Evolutionary conservation across 2,329 filamentous ascomycete genomes (phyloP).

Genomic region (Fusarium sp.): DNA sequence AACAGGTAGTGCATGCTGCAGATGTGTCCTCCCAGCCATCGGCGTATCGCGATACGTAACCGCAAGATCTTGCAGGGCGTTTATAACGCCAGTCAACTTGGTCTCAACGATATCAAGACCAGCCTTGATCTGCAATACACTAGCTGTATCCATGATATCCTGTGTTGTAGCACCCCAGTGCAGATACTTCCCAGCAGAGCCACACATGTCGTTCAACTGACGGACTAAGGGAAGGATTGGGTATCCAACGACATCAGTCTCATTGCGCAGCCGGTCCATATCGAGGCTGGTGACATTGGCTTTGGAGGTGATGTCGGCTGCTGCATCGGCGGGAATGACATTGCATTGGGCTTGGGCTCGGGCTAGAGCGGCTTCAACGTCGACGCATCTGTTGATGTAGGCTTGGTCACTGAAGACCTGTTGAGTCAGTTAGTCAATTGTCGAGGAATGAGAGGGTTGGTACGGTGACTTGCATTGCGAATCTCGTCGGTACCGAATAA

Average conservation of each 20-base stretch:
- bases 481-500: slow-evolving; percentile 61
- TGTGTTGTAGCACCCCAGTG: slow-evolving; percentile 68
- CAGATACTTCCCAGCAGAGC: slow-evolving; percentile 50
- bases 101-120: slow-evolving; percentile 58
- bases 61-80: slow-evolving; percentile 52
- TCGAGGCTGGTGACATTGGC: slow-evolving; percentile 36
- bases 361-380: slow-evolving; percentile 60
- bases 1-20: slow-evolving; percentile 64
- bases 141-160: slow-evolving; percentile 66
- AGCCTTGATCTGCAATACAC: slow-evolving; percentile 60
- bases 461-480: slow-evolving; percentile 45
- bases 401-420: slow-evolving; percentile 55
- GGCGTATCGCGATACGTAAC: slow-evolving; percentile 59
- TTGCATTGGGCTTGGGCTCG: slow-evolving; percentile 57
- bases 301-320: slow-evolving; percentile 47
- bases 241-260: slow-evolving; percentile 63
- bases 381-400: slow-evolving; percentile 57
- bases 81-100: slow-evolving; percentile 53
- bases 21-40: slow-evolving; percentile 65
- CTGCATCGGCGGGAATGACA: slow-evolving; percentile 54
- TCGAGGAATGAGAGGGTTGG: accelerated
- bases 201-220: slow-evolving; percentile 46
- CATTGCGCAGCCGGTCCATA: slow-evolving; percentile 49
- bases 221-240: slow-evolving; percentile 60
- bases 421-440: accelerated